Evolutionary conservation across 129 eudicot species (phyloP), one percentile per base, ranked within the genome.

Genomic region (Flaveria sonorensis): DNA sequence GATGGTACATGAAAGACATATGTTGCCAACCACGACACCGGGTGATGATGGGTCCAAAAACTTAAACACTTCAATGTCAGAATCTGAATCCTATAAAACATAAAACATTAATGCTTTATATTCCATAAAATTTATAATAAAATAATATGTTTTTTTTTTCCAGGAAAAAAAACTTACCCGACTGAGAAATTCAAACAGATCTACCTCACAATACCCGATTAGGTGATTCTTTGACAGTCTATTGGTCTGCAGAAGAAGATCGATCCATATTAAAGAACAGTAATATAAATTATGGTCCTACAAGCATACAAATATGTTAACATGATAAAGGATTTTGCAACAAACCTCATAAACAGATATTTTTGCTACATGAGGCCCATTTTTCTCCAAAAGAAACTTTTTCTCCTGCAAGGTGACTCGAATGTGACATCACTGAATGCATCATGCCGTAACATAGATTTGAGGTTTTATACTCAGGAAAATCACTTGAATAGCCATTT

Each of bases 321-420:
- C 28, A 15, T 42, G 2, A 66, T 30, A 14, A 55, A 8, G 21
- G 7, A 5, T 45, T 42, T 30, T 51, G 26, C 16, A 46, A 82
- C 87, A 68, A 48, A 93, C 98, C 98, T 93, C 97, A 77, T 82
- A 93, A 30, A 93, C 90, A 78, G 97, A 81, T 82, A 93, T 74
- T 77, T 96, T 88, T 65, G 96, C 96, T 77, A 90, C 76, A 88
- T 81, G 98, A 65, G 98, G 91, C 73, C 97, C 98, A 53, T 90
- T 85, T 85, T 73, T 89, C 77, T 93, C 98, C 87, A 93, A 70
- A 71, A 93, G 89, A 81, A 93, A 79, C 78, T 90, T 93, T 68
- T 88, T 90, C 83, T 88, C 98, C 98, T 90, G 92, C 63, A 71
- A 73, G 60, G 51, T 70, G 75, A 69, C 50, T 21, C 62, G 1